Base-by-base conservation (phyloP, 2,329 filamentous ascomycete genomes). In the Oidium heveae region DNA sequence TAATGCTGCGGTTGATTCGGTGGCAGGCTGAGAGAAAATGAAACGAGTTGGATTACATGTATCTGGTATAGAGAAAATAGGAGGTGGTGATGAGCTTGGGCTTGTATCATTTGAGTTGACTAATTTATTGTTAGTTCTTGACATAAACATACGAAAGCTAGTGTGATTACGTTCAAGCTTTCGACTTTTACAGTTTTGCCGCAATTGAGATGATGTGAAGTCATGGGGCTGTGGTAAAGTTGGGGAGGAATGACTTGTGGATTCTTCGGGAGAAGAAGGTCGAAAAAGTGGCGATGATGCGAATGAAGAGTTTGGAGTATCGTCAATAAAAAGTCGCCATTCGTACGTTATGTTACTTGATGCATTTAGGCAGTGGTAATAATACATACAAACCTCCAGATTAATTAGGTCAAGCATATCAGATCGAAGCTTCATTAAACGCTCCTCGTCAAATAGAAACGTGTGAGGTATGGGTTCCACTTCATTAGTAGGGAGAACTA, bases 381-480 rank as follows among this genome's bases (percentile, higher is more conserved):
- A 55, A 24, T 57, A 56, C 61, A 64, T 63, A 68, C 77, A 81
- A 16, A 81, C 70, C 56, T 80, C 76, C 13, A 82, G 64, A 62
- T 80, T 79, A 60, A 81, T 73, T 54, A 74, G 71, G 60, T 81
- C 77, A 33, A 74, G 69, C 65, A 80, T 72, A 62, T 81, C 77
- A 7, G 73, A 71, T 18, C 76, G 72, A 37, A 81, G 68, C 61
- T 80, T 79, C 53, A 73, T 61, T 46, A 82, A 68, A 33, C 78
- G 74, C 63, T 81, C 78, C 61, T 80, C 77, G 59, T 82, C 78
- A 55, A 80, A 80, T 47, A 78, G 66, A 59, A 82, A 80, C 0
- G 77, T 80, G 49, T 74, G 74, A 0, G 77, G 77, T 2, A 78
- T 66, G 7, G 63, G 60, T 58, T 69, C 68, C 32, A 70, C 68